Evolutionary conservation across 2,329 filamentous ascomycete genomes (phyloP).

Genomic region (Xylaria hypoxylon): DNA sequence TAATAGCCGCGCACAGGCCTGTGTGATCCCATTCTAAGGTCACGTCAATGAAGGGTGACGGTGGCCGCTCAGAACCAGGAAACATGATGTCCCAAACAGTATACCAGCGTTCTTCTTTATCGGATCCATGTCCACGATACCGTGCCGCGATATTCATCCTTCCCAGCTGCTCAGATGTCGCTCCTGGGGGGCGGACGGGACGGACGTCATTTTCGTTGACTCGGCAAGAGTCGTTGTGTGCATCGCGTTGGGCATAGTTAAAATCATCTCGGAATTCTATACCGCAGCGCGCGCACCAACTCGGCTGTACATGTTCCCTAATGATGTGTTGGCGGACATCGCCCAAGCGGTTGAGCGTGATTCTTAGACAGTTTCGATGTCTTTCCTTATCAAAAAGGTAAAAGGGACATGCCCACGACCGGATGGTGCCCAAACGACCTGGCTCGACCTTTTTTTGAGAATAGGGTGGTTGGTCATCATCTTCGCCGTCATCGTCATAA

Average conservation of each 20-base stretch:
- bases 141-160: not conserved
- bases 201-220: not conserved
- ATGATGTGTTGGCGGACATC: constrained; percentile 23
- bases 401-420: constrained; percentile 12
- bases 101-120: constrained; percentile 15
- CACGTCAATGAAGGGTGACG: constrained; percentile 8
- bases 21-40: not conserved
- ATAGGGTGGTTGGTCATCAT: constrained; percentile 1
- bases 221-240: not conserved
- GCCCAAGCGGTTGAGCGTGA: constrained; percentile 4
- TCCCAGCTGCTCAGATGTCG: constrained; percentile 8
- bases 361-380: constrained; percentile 1
- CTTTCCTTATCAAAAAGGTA: constrained; percentile 11
- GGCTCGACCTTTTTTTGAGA: not conserved
- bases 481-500: too few species aligned
- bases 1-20: not conserved
- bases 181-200: not conserved
- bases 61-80: not conserved
- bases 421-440: not conserved
- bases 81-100: constrained; percentile 22
- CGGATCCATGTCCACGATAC: not conserved
- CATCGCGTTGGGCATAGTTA: constrained; percentile 2
- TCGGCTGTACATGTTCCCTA: constrained; percentile 8
- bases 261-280: constrained; percentile 5
- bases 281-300: constrained; percentile 4